These are phyloP conservation scores for Hemisphaericaspora xylofermentans DNA, from an alignment of 1,139 yeast genomes.

Conservation along the genomic window DNA sequence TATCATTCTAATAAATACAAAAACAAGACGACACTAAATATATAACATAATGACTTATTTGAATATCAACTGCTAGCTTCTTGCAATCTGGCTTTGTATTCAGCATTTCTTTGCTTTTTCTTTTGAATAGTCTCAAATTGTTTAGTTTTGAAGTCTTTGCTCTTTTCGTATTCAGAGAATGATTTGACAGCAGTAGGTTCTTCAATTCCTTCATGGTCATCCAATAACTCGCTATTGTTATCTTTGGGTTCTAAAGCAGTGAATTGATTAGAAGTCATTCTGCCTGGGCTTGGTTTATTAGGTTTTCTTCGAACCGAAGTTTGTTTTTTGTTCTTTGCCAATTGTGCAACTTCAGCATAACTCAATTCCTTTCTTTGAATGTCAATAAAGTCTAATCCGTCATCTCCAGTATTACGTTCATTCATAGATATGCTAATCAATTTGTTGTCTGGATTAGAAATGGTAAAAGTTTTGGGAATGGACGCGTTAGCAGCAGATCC, in stretches of 20 bases:
- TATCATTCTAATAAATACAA: not conserved
- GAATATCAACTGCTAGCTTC: not conserved
- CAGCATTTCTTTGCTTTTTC: constrained; percentile 14
- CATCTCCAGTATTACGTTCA: constrained; percentile 16
- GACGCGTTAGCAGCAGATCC: constrained; percentile 14
- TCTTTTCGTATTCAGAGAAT: constrained; percentile 12
- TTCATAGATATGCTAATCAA: constrained; percentile 39
- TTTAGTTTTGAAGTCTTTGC: constrained; percentile 12
- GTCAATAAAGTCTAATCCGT: constrained; percentile 37
- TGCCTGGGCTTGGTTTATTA: constrained; percentile 7
- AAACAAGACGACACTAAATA: not conserved
- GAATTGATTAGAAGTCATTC: constrained; percentile 11
- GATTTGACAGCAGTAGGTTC: constrained; percentile 9
- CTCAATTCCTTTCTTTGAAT: constrained; percentile 37
- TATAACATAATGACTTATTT: not conserved
- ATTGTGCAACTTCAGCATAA: constrained; percentile 46
- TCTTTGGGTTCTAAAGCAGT: constrained; percentile 5
- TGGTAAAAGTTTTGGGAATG: constrained; percentile 30
- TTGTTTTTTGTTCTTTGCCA: constrained; percentile 21
- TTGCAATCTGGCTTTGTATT: constrained; percentile 3
- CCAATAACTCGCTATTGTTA: constrained; percentile 3
- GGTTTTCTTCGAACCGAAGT: constrained; percentile 1
- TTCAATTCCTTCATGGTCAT: constrained; percentile 3
- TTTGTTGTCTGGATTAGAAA: constrained; percentile 27
- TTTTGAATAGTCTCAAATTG: constrained; percentile 16